Base-by-base conservation (phyloP, 2,329 filamentous ascomycete species). In the Scopulariopsis brevicaulis region DNA sequence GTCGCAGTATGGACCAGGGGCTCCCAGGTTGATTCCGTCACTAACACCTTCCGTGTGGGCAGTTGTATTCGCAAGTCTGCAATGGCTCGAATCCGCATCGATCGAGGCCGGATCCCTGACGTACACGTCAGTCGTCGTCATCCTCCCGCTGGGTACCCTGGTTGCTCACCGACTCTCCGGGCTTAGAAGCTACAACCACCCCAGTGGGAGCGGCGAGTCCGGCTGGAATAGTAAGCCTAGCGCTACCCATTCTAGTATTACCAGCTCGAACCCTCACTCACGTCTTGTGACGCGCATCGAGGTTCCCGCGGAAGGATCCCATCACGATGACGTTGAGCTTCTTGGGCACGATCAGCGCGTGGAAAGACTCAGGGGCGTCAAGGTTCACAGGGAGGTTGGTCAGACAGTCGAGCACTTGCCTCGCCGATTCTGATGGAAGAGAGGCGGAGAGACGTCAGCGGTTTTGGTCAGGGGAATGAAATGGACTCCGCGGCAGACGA, bases 101-200 rank as follows among this genome's bases (percentile, higher is more conserved):
- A 80, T 82, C 61, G 78, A 82, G 60, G 65, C 77, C 20, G 77
- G 71, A 24, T 80, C 79, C 1, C 67, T 81, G 43, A 74, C 76
- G 0, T 67, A 74, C 50, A 80, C 78, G 0, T 74, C 77, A 0
- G 76, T 81, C 50, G 70, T 76, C 61, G 65, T 81, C 55, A 72
- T 81, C 46, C 71, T 83, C 0, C 78, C 79, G 0, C 71, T 82
- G 1, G 79, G 77, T 58, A 76, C 76, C 4, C 71, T 82, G 34
- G 70, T 77, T 15, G 79, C 79, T 8, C 77, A 79, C 63, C 74
- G 75, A 5, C 53, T 59, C 34, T 50, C 53, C 12, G 28, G 28
- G 7, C n/a, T 8, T 1, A n/a, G 43, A 22, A 57, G 28, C 43
- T 37, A 24, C 28, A 22, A 53, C 32, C 6, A 28, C 51, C 24